A percentile compares a stretch with the other conserved stretches of the same genome.
Evolutionary conservation across 179 eudicot species (phyloP).

Genomic region (Spinacia oleracea): DNA sequence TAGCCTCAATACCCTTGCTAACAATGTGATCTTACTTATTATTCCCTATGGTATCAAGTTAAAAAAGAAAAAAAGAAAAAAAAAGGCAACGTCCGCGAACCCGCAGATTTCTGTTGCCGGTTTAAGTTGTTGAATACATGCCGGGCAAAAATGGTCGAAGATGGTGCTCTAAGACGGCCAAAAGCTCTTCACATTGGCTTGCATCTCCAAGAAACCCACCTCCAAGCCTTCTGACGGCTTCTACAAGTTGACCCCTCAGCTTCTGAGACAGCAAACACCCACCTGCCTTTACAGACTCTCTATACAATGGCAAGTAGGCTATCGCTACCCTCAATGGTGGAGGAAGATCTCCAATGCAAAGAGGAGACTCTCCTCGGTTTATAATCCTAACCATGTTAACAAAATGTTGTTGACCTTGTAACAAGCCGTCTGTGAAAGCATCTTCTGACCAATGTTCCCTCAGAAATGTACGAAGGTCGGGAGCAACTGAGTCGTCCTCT

Average conservation of each 20-base stretch:
- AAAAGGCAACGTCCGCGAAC: conserved; percentile 3
- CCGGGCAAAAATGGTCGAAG: conserved; percentile 73
- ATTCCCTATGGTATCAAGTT: conserved; percentile 30
- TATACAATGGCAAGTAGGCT: conserved; percentile 88
- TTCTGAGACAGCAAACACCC: conserved; percentile 78
- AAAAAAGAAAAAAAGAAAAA: neutral
- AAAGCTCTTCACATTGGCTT: conserved; percentile 54
- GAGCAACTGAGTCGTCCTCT: conserved; percentile 72
- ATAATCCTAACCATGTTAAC: conserved; percentile 64
- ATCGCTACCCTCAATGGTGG: conserved; percentile 77
- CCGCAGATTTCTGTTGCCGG: conserved; percentile 6
- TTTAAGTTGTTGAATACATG: conserved; percentile 16
- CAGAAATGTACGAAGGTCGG: conserved; percentile 64
- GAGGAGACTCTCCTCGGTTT: conserved; percentile 72
- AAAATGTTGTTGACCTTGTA: conserved; percentile 65
- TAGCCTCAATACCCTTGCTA: conserved; percentile 20
- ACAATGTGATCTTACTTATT: conserved; percentile 20
- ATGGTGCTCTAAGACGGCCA: conserved; percentile 77
- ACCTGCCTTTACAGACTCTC: conserved; percentile 66
- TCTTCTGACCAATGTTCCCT: conserved; percentile 79
- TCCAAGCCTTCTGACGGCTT: conserved; percentile 76
- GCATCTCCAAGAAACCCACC: conserved; percentile 46
- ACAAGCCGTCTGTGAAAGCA: conserved; percentile 60
- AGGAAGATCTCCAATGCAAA: conserved; percentile 72
- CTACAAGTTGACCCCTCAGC: conserved; percentile 80